These are phyloP conservation scores for Moniliella sp. DNA, from an alignment of 1,284 basidiomycete species.

Conservation along the genomic window DNA sequence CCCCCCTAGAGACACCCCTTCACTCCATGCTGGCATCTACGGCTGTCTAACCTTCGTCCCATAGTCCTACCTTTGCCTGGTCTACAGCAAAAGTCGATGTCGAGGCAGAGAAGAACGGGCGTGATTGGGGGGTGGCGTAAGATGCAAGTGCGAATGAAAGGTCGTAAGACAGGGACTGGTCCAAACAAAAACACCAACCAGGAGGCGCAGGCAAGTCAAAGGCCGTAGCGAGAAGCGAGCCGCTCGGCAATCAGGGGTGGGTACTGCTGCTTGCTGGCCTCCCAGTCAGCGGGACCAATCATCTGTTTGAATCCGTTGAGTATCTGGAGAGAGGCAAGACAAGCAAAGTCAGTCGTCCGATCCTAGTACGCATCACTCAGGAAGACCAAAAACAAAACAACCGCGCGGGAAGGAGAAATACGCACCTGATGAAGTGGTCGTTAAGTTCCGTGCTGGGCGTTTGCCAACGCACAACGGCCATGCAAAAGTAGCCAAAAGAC, in stretches of 20 bases:
- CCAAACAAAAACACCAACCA: too few relatives aligned
- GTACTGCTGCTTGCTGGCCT: slow-evolving; percentile 21
- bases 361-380: too few relatives aligned
- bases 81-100: too few relatives aligned
- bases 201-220: neutral
- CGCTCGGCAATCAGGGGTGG: slow-evolving; percentile 23
- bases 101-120: too few relatives aligned
- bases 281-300: slow-evolving; percentile 45
- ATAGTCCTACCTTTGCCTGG: too few relatives aligned
- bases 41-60: too few relatives aligned
- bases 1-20: too few relatives aligned
- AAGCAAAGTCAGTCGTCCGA: neutral
- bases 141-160: too few relatives aligned
- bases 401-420: neutral
- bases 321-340: slow-evolving; percentile 38
- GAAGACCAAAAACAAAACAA: neutral
- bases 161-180: too few relatives aligned
- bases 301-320: slow-evolving; percentile 64
- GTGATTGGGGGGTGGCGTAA: too few relatives aligned
- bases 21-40: too few relatives aligned
- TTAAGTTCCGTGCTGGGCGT: slow-evolving; percentile 23
- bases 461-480: slow-evolving; percentile 30
- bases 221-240: neutral
- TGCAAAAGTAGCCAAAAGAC: slow-evolving; percentile 32
- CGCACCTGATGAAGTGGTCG: slow-evolving; percentile 10